Evolutionary conservation across 495 filamentous ascomycete species (phyloP).

Genomic region (Copromyces sp.): DNA sequence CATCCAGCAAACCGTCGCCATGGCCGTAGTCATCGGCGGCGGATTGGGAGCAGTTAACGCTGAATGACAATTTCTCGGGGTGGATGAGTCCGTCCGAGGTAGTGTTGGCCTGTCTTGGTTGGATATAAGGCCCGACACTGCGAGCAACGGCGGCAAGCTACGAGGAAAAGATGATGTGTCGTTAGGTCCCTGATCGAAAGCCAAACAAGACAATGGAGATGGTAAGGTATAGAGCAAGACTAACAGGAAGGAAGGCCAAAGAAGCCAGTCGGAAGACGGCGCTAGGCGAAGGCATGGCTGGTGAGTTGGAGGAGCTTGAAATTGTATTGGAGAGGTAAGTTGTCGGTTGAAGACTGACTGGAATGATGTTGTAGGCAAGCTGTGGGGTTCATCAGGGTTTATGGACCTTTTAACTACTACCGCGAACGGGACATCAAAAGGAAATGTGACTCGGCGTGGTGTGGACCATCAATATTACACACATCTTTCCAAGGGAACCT

Average conservation of each 20-base stretch:
- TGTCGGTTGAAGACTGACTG: not conserved
- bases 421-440: not conserved
- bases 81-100: not conserved
- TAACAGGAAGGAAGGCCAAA: not conserved
- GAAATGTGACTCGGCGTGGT: not conserved
- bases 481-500: not conserved
- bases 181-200: not conserved
- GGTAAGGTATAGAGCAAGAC: not conserved
- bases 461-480: not conserved
- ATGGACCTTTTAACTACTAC: not conserved
- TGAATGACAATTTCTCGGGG: not conserved
- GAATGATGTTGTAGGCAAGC: no score
- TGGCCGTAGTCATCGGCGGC: not conserved
- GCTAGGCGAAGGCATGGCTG: not conserved
- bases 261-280: not conserved
- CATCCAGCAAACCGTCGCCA: not conserved
- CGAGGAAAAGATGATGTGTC: not conserved
- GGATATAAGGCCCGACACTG: not conserved
- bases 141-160: not conserved
- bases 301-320: not conserved
- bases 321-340: not conserved
- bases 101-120: not conserved
- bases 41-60: not conserved
- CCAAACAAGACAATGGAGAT: not conserved
- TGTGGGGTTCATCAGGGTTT: not conserved